phyloP scores from a whole-genome alignment of 164 flowering plant genomes.

The Dillenia suffruticosa region DNA sequence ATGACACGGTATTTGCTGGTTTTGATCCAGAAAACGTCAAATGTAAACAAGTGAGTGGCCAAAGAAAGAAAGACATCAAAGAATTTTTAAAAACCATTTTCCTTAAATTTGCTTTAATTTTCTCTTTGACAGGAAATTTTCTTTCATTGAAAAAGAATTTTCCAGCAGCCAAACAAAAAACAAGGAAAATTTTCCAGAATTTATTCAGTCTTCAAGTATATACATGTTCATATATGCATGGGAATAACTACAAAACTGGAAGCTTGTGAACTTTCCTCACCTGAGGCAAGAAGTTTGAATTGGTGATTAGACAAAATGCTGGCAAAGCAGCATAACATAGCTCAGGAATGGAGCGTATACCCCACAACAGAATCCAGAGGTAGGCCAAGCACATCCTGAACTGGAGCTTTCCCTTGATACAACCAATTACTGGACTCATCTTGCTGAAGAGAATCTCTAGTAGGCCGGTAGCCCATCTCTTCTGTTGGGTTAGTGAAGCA shows the following conservation, averaged over 20 bases:
- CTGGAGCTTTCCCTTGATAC: constrained; percentile 25
- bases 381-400: constrained; percentile 42
- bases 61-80: neutral
- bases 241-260: too few species aligned
- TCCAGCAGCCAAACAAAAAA: too few species aligned
- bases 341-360: constrained; percentile 39
- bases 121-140: too few species aligned
- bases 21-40: constrained; percentile 12
- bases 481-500: constrained; percentile 28
- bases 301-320: constrained; percentile 47
- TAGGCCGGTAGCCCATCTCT: constrained; percentile 61
- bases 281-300: constrained; percentile 51
- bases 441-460: constrained; percentile 38
- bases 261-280: constrained; percentile 12
- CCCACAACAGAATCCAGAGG: constrained; percentile 1
- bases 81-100: constrained; percentile 1
- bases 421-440: constrained; percentile 29
- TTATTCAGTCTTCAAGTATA: constrained; percentile 25
- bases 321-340: constrained; percentile 44
- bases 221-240: too few species aligned
- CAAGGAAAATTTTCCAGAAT: neutral
- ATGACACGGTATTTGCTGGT: constrained; percentile 15
- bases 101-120: too few species aligned
- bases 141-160: constrained; percentile 6
- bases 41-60: too few species aligned